A percentile compares a stretch with the other conserved stretches of the same genome.
These are phyloP conservation scores for Fusarium nematophilum DNA, from an alignment of 2,329 filamentous ascomycete genomes.

Conservation along the genomic window DNA sequence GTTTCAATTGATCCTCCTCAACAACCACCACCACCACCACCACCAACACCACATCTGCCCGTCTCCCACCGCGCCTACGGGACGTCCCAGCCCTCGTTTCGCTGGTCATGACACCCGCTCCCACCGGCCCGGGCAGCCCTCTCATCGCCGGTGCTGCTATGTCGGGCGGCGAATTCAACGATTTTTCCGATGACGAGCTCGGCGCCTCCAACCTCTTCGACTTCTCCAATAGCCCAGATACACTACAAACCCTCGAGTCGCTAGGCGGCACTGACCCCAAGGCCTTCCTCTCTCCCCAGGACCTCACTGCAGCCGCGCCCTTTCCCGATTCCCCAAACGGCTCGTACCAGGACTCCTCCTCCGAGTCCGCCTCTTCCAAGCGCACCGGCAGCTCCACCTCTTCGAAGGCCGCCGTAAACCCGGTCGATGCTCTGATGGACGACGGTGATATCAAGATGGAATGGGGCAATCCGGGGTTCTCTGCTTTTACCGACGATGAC, in stretches of 20 bases:
- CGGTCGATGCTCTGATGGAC: slow-evolving; percentile 57
- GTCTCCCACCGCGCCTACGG: slow-evolving; percentile 26
- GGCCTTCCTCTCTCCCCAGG: slow-evolving; percentile 48
- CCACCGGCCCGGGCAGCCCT: slow-evolving; percentile 51
- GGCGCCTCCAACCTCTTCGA: slow-evolving; percentile 49
- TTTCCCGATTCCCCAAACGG: slow-evolving; percentile 56
- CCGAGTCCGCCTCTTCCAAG: slow-evolving; percentile 63
- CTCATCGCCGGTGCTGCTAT: slow-evolving; percentile 53
- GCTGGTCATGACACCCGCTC: slow-evolving; percentile 52
- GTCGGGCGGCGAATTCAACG: slow-evolving; percentile 52
- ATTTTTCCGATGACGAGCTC: slow-evolving; percentile 53
- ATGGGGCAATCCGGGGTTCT: slow-evolving; percentile 54
- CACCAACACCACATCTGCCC: no score
- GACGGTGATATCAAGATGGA: slow-evolving; percentile 55
- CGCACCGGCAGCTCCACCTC: slow-evolving; percentile 59
- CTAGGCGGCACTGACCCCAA: slow-evolving; percentile 47
- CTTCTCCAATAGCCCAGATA: slow-evolving; percentile 53
- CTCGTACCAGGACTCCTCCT: slow-evolving; percentile 62
- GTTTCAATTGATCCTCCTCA: slow-evolving; percentile 29
- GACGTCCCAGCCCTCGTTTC: slow-evolving; percentile 33
- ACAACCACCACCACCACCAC: slow-evolving; percentile 20
- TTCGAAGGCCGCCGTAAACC: slow-evolving; percentile 55
- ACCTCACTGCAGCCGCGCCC: slow-evolving; percentile 52
- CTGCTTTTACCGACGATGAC: slow-evolving; percentile 54
- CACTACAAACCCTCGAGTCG: slow-evolving; percentile 49